Conservation (phyloP, 306 rosid genomes). For the Vigna nakashimae region DNA sequence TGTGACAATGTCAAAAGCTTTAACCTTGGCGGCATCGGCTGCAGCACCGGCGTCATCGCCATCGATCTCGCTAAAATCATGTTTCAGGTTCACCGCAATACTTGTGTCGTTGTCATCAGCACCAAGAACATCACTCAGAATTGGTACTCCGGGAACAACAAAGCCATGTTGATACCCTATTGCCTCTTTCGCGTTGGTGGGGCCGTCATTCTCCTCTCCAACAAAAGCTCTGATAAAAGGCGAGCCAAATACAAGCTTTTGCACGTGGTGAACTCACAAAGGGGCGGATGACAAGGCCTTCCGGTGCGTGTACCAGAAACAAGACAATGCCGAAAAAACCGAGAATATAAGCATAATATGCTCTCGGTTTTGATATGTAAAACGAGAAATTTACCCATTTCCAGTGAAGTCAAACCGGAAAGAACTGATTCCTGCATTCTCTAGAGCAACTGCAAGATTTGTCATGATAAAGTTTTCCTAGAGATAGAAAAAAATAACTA, state of each 20-base stretch:
- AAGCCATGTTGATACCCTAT: slow-evolving; percentile 71
- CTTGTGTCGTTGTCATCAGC: slow-evolving; percentile 58
- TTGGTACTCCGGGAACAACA: slow-evolving; percentile 73
- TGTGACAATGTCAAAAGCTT: slow-evolving; percentile 59
- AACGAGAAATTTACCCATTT: slow-evolving; percentile 64
- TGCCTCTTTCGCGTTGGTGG: slow-evolving; percentile 72
- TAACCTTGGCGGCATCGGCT: slow-evolving; percentile 73
- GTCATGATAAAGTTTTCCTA: slow-evolving; percentile 61
- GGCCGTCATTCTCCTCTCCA: slow-evolving; percentile 61
- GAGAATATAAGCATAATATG: slow-evolving; percentile 8
- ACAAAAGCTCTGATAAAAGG: slow-evolving; percentile 43
- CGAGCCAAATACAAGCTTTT: slow-evolving; percentile 66
- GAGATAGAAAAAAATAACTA: slow-evolving; percentile 27
- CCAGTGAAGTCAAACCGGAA: slow-evolving; percentile 82
- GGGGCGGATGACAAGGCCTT: slow-evolving; percentile 68
- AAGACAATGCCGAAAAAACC: slow-evolving; percentile 56
- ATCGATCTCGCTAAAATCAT: slow-evolving; percentile 67
- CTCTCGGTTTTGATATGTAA: background rate
- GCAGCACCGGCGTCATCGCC: slow-evolving; percentile 73
- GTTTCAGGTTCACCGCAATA: slow-evolving; percentile 49
- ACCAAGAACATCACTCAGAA: slow-evolving; percentile 74
- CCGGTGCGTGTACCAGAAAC: slow-evolving; percentile 61
- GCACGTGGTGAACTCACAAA: slow-evolving; percentile 61
- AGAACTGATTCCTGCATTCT: slow-evolving; percentile 62
- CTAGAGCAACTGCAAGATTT: slow-evolving; percentile 69